Conservation (phyloP, 2,329 filamentous ascomycete genomes). For the Biscogniauxia marginata region DNA sequence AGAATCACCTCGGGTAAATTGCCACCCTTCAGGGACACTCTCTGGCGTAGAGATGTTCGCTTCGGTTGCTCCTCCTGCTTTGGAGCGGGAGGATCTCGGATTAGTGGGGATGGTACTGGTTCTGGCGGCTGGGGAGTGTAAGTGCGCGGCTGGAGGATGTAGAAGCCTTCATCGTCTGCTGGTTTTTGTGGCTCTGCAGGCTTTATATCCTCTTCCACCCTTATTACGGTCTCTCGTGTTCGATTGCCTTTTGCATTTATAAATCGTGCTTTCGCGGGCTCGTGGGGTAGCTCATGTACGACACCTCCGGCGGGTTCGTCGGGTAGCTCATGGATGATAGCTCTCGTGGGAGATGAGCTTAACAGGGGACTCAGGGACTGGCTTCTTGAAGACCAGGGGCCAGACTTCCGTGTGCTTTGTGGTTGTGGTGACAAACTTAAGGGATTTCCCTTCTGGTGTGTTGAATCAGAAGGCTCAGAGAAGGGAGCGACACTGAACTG, state of each 20-base stretch:
- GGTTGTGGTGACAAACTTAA: conserved; percentile 20
- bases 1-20: conserved; percentile 53
- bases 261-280: conserved; percentile 17
- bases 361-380: conserved; percentile 23
- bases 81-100: conserved; percentile 30
- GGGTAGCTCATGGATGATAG: conserved; percentile 30
- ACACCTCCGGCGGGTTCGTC: conserved; percentile 27
- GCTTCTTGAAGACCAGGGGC: conserved; percentile 20
- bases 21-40: conserved; percentile 51
- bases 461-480: conserved; percentile 23
- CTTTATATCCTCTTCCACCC: conserved; percentile 19
- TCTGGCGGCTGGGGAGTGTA: conserved; percentile 54
- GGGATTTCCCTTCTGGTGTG: conserved; percentile 16
- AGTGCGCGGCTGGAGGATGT: conserved; percentile 55
- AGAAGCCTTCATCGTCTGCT: conserved; percentile 43
- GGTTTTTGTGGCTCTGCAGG: conserved; percentile 22
- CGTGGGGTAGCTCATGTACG: conserved; percentile 31
- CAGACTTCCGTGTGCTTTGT: conserved; percentile 19
- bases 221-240: conserved; percentile 12
- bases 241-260: conserved; percentile 15
- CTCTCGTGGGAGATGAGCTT: conserved; percentile 25
- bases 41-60: conserved; percentile 50
- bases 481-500: conserved; percentile 32
- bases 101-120: conserved; percentile 47
- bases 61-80: conserved; percentile 26